Evolutionary conservation across 2,329 filamentous ascomycete genomes (phyloP), one percentile per base, ranked within the genome.

Genomic region (Lachnellula cervina): DNA sequence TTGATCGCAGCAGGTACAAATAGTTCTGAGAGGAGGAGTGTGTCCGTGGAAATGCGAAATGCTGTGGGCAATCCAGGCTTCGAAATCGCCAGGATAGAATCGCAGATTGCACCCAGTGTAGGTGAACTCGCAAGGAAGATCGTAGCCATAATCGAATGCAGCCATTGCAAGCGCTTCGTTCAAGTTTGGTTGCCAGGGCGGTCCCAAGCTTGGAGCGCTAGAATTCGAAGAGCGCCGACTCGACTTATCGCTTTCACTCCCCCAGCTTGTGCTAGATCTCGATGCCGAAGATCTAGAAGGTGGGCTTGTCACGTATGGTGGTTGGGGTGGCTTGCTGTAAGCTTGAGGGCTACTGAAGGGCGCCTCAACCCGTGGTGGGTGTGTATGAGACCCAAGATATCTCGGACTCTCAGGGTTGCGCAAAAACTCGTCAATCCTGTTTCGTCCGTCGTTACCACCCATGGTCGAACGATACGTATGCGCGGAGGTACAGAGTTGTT

Each of bases 1-100:
- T 0, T 64, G 46, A 52, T 76, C 70, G 61, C 81, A 84, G 57
- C 80, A 82, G 73, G 76, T 80, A 61, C 81, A 84, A 0, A 72
- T 52, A 4, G 71, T 70, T 11, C 60, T 60, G 0, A 11, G 8
- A 2, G 76, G 72, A 5, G 75, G 72, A 0, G 17, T 54, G 4
- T 65, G 35, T 0, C 37, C 2, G 8, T 75, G 61, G 58, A 81
- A 78, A 1, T 69, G 63, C 0, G 58, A 25, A 2, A 65, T 52
- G 28, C 76, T 73, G 56, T 84, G 81, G 0, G 69, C 54, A 14
- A 79, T 73, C 80, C 80, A 83, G 2, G 16, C 51, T 0, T 70
- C 61, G 21, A 66, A 62, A 0, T 79, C 68, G 9, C 74, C 64
- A 2, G 71, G 59, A 5, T 56, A 37, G 58, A 81, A 82, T 0